These are phyloP conservation scores for Chlamydomonas incerta DNA, from an alignment of 139 green algal species.

Conservation along the genomic window DNA sequence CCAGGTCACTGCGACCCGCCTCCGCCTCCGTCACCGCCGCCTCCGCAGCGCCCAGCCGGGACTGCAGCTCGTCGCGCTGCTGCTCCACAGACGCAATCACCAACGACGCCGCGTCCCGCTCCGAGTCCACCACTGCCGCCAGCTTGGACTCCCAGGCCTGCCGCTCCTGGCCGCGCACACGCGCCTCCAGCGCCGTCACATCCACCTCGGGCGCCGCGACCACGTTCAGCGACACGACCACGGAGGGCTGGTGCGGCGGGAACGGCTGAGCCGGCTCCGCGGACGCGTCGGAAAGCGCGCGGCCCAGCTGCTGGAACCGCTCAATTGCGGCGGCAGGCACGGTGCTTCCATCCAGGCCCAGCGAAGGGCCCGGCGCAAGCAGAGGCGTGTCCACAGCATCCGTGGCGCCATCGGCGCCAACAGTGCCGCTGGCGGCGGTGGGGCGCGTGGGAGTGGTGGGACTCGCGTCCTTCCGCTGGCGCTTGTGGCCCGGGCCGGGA, in stretches of 20 bases:
- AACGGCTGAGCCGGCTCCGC: background rate
- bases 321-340: background rate
- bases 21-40: background rate
- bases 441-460: constrained; percentile 23
- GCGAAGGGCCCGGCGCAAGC: background rate
- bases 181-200: background rate
- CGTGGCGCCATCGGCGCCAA: background rate
- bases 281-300: constrained; percentile 4
- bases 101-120: constrained; percentile 17
- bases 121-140: constrained; percentile 11
- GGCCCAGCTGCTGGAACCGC: constrained; percentile 30
- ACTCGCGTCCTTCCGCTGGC: constrained; percentile 4
- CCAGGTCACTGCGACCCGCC: background rate
- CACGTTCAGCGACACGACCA: constrained; percentile 17
- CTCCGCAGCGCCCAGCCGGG: background rate
- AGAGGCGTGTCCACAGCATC: constrained; percentile 3
- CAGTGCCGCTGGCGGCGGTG: background rate
- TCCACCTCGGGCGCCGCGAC: background rate
- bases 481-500: background rate
- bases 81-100: background rate
- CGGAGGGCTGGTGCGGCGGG: background rate
- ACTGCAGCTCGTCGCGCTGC: constrained; percentile 28
- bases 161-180: background rate
- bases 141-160: background rate
- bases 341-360: too few species aligned